phyloP scores from a whole-genome alignment of 257 asterid genomes.

The Fraxinus anomala region DNA sequence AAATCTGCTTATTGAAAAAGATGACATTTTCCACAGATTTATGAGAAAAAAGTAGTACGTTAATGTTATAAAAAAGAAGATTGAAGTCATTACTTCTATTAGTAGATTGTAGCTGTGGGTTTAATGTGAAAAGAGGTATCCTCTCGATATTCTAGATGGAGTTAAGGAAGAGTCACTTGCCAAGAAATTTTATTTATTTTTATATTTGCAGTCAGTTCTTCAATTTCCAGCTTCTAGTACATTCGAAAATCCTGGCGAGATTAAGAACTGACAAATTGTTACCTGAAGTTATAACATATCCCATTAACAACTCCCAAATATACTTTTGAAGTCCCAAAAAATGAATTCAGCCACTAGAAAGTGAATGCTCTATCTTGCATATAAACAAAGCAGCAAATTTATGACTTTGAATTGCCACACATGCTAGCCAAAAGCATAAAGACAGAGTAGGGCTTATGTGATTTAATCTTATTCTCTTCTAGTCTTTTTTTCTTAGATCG shows the following conservation, averaged over 20 bases:
- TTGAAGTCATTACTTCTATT: background rate
- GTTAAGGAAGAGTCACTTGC: background rate
- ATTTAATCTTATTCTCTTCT: background rate
- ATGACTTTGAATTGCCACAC: background rate
- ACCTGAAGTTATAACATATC: background rate
- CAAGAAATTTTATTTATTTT: background rate
- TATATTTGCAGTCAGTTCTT: background rate
- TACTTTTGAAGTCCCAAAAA: background rate
- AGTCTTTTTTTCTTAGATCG: background rate
- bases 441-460: background rate
- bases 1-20: too few relatives aligned
- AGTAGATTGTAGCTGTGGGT: background rate
- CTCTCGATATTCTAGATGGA: background rate
- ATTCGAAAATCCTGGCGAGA: background rate
- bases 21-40: too few relatives aligned
- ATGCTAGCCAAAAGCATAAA: background rate
- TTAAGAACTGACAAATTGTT: background rate
- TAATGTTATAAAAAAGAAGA: background rate
- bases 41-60: constrained; percentile 1
- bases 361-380: background rate
- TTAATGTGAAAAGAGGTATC: constrained; percentile 1
- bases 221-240: background rate
- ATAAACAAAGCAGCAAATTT: background rate
- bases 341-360: background rate
- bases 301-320: background rate